phyloP scores from a whole-genome alignment of 140 eudicot species.

The Stevia rebaudiana region DNA sequence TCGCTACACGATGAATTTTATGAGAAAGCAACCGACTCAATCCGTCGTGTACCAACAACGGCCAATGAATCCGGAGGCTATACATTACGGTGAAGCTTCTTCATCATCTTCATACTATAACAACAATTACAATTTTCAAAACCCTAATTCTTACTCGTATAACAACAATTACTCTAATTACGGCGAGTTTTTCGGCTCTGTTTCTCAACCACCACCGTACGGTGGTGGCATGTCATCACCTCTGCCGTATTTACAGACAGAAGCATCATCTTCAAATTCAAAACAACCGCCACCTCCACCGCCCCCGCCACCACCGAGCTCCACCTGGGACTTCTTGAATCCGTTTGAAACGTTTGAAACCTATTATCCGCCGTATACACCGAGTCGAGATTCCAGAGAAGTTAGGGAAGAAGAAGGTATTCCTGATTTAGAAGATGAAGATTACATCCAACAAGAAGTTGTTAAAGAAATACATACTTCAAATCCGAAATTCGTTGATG shows the following conservation, averaged over 20 bases:
- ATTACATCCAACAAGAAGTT: slow-evolving; percentile 50
- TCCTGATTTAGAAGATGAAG: slow-evolving; percentile 97
- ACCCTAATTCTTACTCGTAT: slow-evolving; percentile 27
- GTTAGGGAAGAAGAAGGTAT: slow-evolving; percentile 95
- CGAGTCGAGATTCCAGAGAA: slow-evolving; percentile 81
- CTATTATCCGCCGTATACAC: slow-evolving; percentile 64
- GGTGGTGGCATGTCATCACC: slow-evolving; percentile 27
- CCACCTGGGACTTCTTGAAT: slow-evolving; percentile 79
- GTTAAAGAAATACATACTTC: slow-evolving; percentile 68
- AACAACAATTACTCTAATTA: slow-evolving; percentile 23
- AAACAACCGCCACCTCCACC: slow-evolving; percentile 75
- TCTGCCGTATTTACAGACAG: slow-evolving; percentile 9
- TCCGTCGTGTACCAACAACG: slow-evolving; percentile 73
- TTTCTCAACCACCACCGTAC: slow-evolving; percentile 23
- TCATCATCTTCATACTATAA: slow-evolving; percentile 35
- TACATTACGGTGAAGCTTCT: slow-evolving; percentile 57
- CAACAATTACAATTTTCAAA: slow-evolving; percentile 19
- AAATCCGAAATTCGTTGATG: slow-evolving; percentile 45
- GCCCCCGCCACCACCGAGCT: slow-evolving; percentile 63
- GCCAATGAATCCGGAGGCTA: slow-evolving; percentile 53
- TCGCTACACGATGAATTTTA: slow-evolving; percentile 52
- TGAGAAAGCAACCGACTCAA: slow-evolving; percentile 61
- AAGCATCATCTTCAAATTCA: slow-evolving; percentile 35
- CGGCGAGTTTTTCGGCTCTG: slow-evolving; percentile 44
- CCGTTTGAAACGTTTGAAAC: slow-evolving; percentile 65